Conservation (phyloP, 495 filamentous ascomycete genomes). For the Endocarpon pusillum region DNA sequence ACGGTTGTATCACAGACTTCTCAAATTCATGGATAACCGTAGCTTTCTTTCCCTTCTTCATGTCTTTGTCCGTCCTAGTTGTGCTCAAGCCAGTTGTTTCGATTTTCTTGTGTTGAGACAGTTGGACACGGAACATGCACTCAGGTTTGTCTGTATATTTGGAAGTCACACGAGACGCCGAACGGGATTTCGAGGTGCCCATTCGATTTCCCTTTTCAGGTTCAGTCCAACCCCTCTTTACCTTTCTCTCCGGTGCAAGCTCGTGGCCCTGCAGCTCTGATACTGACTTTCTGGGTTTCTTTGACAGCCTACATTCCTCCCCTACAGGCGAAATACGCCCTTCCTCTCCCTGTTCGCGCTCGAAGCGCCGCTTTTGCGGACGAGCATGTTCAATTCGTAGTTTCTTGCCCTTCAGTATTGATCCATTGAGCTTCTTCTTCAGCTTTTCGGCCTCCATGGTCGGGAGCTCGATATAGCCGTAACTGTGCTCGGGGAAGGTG, state of each 20-base stretch:
- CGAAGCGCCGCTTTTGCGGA: slow-evolving; percentile 32
- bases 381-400: slow-evolving; percentile 66
- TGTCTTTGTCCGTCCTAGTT: not conserved
- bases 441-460: slow-evolving; percentile 68
- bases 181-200: slow-evolving; percentile 33
- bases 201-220: slow-evolving; percentile 33
- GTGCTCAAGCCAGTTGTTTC: too few relatives aligned
- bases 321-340: slow-evolving; percentile 6
- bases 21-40: slow-evolving; percentile 65
- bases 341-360: slow-evolving; percentile 22
- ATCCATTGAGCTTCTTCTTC: slow-evolving; percentile 82
- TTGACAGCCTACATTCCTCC: slow-evolving; percentile 5
- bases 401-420: slow-evolving; percentile 69
- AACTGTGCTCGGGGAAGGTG: slow-evolving; percentile 76
- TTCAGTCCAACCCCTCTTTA: slow-evolving; percentile 85
- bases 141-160: slow-evolving; percentile 65
- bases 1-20: slow-evolving; percentile 59
- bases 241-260: slow-evolving; percentile 52
- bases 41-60: slow-evolving; percentile 33
- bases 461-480: slow-evolving; percentile 78
- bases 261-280: slow-evolving; percentile 50
- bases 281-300: slow-evolving; percentile 45
- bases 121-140: slow-evolving; percentile 69
- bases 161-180: slow-evolving; percentile 44
- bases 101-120: slow-evolving; percentile 46